Evolutionary conservation across 1,139 yeast species (phyloP).

Genomic region (Meyerozyma sp.): DNA sequence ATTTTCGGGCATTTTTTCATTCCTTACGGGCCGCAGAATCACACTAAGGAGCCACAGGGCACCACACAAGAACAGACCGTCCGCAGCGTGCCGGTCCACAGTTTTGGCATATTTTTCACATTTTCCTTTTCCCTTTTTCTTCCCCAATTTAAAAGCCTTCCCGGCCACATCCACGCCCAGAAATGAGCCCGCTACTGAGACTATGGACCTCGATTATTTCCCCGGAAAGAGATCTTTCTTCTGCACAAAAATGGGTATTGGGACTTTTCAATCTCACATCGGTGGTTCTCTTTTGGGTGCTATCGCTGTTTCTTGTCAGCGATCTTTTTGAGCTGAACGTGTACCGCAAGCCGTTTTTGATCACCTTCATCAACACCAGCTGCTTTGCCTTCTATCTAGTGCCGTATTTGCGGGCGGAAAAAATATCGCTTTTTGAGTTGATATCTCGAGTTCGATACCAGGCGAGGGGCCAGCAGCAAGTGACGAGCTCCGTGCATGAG

Average conservation of each 20-base stretch:
- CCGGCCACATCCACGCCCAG: background rate
- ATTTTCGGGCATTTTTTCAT: no score
- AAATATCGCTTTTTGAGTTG: conserved; percentile 17
- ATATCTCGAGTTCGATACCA: conserved; percentile 11
- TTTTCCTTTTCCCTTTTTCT: background rate
- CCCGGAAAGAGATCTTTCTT: conserved; percentile 15
- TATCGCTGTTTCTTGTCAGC: conserved; percentile 76
- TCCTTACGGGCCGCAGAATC: no score
- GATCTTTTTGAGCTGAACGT: conserved; percentile 61
- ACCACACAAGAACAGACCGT: no score
- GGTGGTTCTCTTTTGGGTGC: conserved; percentile 84
- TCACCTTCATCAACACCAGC: conserved; percentile 87
- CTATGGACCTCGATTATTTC: background rate
- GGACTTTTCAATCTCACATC: conserved; percentile 69
- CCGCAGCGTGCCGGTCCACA: no score
- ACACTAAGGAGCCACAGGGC: no score
- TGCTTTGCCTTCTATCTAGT: conserved; percentile 73
- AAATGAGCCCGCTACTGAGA: background rate
- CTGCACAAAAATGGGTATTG: conserved; percentile 56
- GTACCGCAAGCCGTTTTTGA: conserved; percentile 88
- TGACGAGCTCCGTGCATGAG: background rate
- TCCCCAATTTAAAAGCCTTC: background rate
- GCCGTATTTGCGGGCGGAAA: conserved; percentile 44
- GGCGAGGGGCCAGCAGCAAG: background rate
- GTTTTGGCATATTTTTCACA: no score